Evolutionary conservation across 2,329 filamentous ascomycete species (phyloP).

Genomic region (Lachnellula cervina): DNA sequence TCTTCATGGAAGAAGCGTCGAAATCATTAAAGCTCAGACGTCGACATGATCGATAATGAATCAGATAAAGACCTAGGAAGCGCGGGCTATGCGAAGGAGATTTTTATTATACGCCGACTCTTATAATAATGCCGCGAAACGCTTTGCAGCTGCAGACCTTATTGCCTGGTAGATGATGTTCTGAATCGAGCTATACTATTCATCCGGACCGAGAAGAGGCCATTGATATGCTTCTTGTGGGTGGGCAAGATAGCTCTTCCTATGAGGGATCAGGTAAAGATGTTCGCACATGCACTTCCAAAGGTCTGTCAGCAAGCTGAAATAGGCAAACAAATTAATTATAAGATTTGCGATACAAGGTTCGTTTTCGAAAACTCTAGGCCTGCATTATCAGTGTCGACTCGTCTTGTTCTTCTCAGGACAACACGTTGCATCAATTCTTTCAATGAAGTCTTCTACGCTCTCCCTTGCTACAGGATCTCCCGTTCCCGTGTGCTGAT

Average conservation of each 20-base stretch:
- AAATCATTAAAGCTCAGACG: no score
- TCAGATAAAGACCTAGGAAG: no score
- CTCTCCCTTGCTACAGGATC: neutral
- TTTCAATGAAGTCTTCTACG: neutral
- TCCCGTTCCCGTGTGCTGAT: neutral
- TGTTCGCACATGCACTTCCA: neutral
- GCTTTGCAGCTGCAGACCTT: no score
- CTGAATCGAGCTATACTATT: neutral
- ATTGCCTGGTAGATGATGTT: no score
- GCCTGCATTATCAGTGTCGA: neutral
- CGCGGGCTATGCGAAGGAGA: no score
- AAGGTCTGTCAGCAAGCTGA: neutral
- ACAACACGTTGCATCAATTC: neutral
- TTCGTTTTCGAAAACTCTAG: neutral
- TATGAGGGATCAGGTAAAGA: no score
- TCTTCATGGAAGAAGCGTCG: no score
- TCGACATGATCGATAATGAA: no score
- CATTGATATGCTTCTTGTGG: neutral
- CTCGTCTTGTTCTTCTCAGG: neutral
- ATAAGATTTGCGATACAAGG: neutral
- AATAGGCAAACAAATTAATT: neutral
- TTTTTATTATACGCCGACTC: no score
- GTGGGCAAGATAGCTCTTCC: neutral
- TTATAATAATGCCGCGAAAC: no score
- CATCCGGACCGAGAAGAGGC: neutral